These are phyloP conservation scores for Lophiostoma macrostomum DNA, from an alignment of 495 filamentous ascomycete genomes.

Conservation along the genomic window DNA sequence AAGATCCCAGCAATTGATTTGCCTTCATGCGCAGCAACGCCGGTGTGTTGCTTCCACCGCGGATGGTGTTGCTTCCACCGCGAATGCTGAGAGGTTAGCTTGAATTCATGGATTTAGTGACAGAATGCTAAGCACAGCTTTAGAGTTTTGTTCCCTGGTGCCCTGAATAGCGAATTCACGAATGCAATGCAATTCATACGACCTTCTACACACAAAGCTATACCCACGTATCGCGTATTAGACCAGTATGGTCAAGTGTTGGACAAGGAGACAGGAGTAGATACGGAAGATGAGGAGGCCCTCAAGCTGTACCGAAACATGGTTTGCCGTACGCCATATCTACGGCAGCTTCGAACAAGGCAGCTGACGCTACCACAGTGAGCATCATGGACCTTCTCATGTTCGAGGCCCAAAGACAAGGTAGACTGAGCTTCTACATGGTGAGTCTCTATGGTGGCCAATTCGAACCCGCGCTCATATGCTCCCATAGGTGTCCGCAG, in stretches of 20 bases:
- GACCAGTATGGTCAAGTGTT: constrained; percentile 78
- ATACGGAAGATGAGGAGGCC: constrained; percentile 67
- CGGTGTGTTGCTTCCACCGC: too few species aligned
- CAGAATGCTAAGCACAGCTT: background rate
- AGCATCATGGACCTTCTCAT: constrained; percentile 93
- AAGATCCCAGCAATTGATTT: too few species aligned
- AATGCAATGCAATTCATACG: constrained; percentile 69
- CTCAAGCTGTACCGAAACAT: constrained; percentile 65
- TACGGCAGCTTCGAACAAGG: background rate
- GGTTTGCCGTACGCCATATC: constrained; percentile 52
- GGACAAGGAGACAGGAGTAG: constrained; percentile 59
- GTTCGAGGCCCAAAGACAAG: constrained; percentile 82
- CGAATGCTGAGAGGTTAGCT: constrained; percentile 29
- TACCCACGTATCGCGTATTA: constrained; percentile 84
- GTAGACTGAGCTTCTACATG: constrained; percentile 94
- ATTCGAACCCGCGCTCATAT: background rate
- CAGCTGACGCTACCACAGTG: constrained; percentile 44
- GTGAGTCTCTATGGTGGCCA: constrained; percentile 41
- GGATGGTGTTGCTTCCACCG: constrained; percentile 23
- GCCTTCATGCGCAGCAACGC: too few species aligned
- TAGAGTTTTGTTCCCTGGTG: constrained; percentile 90
- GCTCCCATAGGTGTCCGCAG: constrained; percentile 67
- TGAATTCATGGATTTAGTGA: background rate
- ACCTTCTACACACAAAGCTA: constrained; percentile 61
- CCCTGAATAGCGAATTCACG: constrained; percentile 89